Evolutionary conservation across 768 basidiomycete genomes (phyloP), one percentile per base, ranked within the genome.

Genomic region (Lentinula aciculospora): DNA sequence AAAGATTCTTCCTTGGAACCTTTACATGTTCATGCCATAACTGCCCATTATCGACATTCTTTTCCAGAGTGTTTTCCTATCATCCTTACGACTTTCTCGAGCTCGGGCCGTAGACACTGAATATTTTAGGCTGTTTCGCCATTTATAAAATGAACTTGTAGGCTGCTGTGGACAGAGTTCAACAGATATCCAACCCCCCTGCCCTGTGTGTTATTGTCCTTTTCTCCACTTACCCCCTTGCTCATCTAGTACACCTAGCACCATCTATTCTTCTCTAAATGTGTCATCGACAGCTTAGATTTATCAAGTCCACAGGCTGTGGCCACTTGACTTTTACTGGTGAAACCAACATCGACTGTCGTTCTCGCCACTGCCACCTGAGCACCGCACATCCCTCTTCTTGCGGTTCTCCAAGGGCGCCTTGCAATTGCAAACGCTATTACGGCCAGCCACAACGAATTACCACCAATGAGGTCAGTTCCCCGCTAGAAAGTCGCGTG

Each of bases 241-340:
- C 31, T 32, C 37, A 44, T 48, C 28, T 44, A 56, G 34, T 42
- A 31, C 29, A 7, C 44, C 40, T 7, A 21, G 15, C 40, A 42
- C 7, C 40, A 42, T 17, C 40, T 47, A 47, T 47, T 7, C 6
- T 31, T n/a, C 12, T 51, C 12, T 61, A 66, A 63, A 89, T 89
- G 87, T 89, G 87, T 74, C 81, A 83, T 68, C 79, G 84, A 61
- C 74, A 72, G 53, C 79, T 88, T 64, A 74, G 70, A 62, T 81
- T 86, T 68, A 70, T 67, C 57, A 77, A 73, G 64, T 79, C 75
- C 62, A 67, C 65, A 31, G 68, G 39, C n/a, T 89, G 88, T 72
- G 74, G 74, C n/a, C 85, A 88, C 67, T 70, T 78, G 64, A 72
- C 73, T 13, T 81, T 77, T 64, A 69, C 65, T 37, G 66, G 71